phyloP scores from a whole-genome alignment of 2,329 filamentous ascomycete genomes.

The Xylaria sp. region DNA sequence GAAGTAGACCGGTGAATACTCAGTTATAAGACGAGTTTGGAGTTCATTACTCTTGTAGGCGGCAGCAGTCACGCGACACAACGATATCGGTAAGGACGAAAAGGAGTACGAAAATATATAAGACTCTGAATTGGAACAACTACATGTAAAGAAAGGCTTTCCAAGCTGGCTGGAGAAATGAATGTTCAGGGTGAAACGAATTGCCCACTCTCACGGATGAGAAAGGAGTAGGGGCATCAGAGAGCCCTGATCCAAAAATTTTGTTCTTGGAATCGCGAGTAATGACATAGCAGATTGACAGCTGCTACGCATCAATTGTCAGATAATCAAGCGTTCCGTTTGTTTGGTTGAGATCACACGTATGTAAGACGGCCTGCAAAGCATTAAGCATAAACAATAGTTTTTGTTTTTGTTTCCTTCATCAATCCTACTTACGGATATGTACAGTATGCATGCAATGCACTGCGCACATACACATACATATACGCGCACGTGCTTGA shows the following conservation, averaged over 20 bases:
- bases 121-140: not conserved
- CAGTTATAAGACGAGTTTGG: too few species aligned
- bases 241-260: conserved; percentile 45
- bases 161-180: not conserved
- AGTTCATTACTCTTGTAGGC: not conserved
- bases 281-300: conserved; percentile 49
- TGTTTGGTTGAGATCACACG: not conserved
- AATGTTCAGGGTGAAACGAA: conserved; percentile 62
- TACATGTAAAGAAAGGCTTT: conserved; percentile 1
- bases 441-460: too few species aligned
- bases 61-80: not conserved
- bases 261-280: conserved; percentile 53
- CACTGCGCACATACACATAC: not conserved
- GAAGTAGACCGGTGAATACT: too few species aligned
- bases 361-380: too few species aligned
- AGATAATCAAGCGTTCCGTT: conserved; percentile 42
- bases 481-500: not conserved
- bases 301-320: conserved; percentile 52
- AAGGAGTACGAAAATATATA: not conserved
- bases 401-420: too few species aligned
- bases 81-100: not conserved
- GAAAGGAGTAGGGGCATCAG: conserved; percentile 47
- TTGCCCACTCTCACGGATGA: conserved; percentile 44
- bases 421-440: too few species aligned
- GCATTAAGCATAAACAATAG: too few species aligned